A percentile compares a stretch with the other conserved stretches of the same genome.
Evolutionary conservation across 768 basidiomycete genomes (phyloP).

Genomic region (Suillus luteus): DNA sequence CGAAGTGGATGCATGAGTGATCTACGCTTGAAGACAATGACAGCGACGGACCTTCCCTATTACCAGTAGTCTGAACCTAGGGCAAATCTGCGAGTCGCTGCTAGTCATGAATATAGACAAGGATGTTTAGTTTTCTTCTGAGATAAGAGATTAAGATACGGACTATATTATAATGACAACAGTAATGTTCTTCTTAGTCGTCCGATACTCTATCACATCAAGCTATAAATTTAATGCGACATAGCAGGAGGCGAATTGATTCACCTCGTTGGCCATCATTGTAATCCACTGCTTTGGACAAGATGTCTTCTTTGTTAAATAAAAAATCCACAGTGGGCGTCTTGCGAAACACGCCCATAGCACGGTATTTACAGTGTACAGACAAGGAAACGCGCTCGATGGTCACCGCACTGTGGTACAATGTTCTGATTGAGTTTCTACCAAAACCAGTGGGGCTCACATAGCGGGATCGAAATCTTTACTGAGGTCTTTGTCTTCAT

Average conservation of each 20-base stretch:
- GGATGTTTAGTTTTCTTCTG: not conserved
- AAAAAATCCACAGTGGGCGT: constrained; percentile 4
- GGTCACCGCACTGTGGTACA: not conserved
- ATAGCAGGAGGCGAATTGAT: not conserved
- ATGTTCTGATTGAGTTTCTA: not conserved
- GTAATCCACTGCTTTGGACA: not conserved
- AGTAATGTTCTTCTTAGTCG: constrained; percentile 4
- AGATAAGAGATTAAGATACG: not conserved
- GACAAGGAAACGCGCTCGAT: constrained; percentile 5
- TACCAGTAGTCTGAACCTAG: constrained; percentile 13
- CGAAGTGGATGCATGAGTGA: not conserved
- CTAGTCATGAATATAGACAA: constrained; percentile 1
- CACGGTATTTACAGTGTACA: constrained; percentile 8
- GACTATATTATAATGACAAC: not conserved
- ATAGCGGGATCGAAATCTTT: constrained; percentile 1
- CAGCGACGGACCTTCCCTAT: constrained; percentile 14
- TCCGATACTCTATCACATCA: not conserved
- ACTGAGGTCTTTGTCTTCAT: constrained; percentile 3
- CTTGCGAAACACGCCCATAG: not conserved
- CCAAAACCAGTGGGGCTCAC: not conserved
- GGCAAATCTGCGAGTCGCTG: constrained; percentile 7
- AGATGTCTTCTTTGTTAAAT: constrained; percentile 6
- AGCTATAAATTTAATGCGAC: not conserved
- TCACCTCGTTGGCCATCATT: constrained; percentile 7
- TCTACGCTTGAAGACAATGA: not conserved